phyloP scores from a whole-genome alignment of 148 eudicot species.

The Nepenthes mirabilis region DNA sequence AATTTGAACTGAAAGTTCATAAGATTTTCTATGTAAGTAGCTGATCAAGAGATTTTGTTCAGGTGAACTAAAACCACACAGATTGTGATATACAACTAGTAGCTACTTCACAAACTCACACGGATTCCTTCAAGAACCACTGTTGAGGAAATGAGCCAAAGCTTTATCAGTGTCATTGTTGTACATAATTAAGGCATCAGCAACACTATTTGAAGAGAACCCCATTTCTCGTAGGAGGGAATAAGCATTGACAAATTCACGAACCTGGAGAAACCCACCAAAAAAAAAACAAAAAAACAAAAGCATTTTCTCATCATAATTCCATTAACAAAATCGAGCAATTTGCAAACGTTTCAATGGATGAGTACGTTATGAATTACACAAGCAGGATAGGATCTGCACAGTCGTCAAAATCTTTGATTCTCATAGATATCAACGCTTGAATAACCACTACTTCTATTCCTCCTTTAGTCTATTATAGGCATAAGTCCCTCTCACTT shows the following conservation, averaged over 20 bases:
- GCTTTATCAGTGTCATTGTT: slow-evolving; percentile 91
- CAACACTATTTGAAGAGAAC: slow-evolving; percentile 64
- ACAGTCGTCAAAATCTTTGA: background rate
- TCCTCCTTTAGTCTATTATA: too few species aligned
- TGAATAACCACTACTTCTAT: background rate
- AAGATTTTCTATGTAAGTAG: too few species aligned
- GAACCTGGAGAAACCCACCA: slow-evolving; percentile 31
- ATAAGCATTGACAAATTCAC: slow-evolving; percentile 65
- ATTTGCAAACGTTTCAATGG: background rate
- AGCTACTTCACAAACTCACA: too few species aligned
- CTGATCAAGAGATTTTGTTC: too few species aligned
- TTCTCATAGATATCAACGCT: background rate
- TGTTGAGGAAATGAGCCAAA: slow-evolving; percentile 59
- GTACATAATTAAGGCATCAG: slow-evolving; percentile 66
- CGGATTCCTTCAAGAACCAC: slow-evolving; percentile 5
- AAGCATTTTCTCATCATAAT: background rate
- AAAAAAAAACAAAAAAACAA: background rate
- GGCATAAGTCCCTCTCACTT: too few species aligned
- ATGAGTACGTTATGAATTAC: background rate
- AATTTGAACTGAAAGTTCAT: too few species aligned
- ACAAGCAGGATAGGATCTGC: background rate
- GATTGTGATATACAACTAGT: too few species aligned
- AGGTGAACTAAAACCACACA: too few species aligned
- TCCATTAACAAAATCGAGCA: background rate
- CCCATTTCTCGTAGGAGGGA: slow-evolving; percentile 83